Evolutionary conservation across 2,329 filamentous ascomycete species (phyloP), one percentile per base, ranked within the genome.

Genomic region (Alternaria atra): DNA sequence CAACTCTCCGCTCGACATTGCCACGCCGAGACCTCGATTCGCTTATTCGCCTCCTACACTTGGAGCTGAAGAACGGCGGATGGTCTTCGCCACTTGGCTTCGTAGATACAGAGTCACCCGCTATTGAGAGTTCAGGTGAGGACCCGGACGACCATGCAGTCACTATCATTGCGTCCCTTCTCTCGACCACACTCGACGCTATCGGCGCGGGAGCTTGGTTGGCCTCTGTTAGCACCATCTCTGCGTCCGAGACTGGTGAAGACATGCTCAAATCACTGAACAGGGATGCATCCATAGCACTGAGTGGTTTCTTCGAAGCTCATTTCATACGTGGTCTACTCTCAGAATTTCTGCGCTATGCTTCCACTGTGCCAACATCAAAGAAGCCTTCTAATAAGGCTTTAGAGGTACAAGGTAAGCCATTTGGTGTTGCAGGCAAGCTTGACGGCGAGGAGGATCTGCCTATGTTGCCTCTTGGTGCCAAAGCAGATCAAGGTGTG

Each of bases 161-260:
- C 66, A 84, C 87, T 15, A 85, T 92, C 40, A 90, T 94, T 63
- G 87, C 90, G 15, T 88, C 90, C 65, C 82, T 94, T 4, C 84
- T 94, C 30, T 88, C 88, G 64, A 88, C 89, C 70, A 91, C 91
- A 62, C 84, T 94, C 43, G 91, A 94, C 77, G 89, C 91, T 0
- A 86, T 94, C 15, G 91, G 91, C 2, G 85, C 89, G 9, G 87
- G 88, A 55, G 91, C 91, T 20, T 94, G 91, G 91, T 83, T 94
- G 44, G 68, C 74, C 2, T 59, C 67, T 5, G 66, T 73, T 6
- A 67, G 68, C 32, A 88, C 87, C 87, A 65, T 84, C 46, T 79
- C 86, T 71, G 80, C 80, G 44, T 81, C 83, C 35, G 79, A 83
- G 10, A 85, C 88, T 43, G 83, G 86, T 1, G 85, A 87, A 40